These are phyloP conservation scores for Penicillium bovifimosum DNA, from an alignment of 495 filamentous ascomycete species.

Conservation along the genomic window DNA sequence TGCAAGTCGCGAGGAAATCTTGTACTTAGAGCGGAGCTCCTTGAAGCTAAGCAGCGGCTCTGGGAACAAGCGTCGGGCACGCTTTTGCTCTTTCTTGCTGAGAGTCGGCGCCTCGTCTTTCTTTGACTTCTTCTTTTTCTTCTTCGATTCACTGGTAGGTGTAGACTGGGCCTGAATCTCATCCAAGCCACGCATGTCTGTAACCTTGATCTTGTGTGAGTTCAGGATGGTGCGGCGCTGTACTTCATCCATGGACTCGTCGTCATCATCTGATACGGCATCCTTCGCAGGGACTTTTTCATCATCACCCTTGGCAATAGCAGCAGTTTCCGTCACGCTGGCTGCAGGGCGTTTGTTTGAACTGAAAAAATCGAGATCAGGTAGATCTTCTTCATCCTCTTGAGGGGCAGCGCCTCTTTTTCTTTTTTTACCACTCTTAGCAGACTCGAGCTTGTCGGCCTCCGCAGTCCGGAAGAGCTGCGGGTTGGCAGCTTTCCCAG, in stretches of 20 bases:
- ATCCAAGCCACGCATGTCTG: conserved; percentile 51
- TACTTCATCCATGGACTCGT: conserved; percentile 47
- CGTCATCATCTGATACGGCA: conserved; percentile 27
- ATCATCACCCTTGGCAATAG: conserved; percentile 14
- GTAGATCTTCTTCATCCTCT: conserved; percentile 21
- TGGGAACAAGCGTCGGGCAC: conserved; percentile 54
- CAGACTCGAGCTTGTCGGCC: conserved; percentile 29
- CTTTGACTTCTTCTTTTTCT: conserved; percentile 48
- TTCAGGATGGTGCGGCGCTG: conserved; percentile 70
- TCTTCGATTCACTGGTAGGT: conserved; percentile 45
- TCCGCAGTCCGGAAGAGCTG: conserved; percentile 47
- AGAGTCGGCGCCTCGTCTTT: conserved; percentile 33
- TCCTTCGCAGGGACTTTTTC: conserved; percentile 14
- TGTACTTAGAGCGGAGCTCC: conserved; percentile 63
- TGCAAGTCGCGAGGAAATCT: conserved; percentile 61
- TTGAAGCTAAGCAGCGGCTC: conserved; percentile 74
- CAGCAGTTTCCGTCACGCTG: conserved; percentile 13
- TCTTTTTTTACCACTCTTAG: conserved; percentile 35
- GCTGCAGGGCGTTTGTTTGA: conserved; percentile 23
- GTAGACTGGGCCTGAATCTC: conserved; percentile 30
- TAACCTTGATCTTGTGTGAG: conserved; percentile 83
- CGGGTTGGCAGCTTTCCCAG: conserved; percentile 46
- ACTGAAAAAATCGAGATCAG: conserved; percentile 38
- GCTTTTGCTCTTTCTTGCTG: conserved; percentile 50
- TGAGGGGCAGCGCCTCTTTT: conserved; percentile 27